Percentiles rank a stretch among this genome's conserved stretches.
phyloP scores from a whole-genome alignment of 2,329 filamentous ascomycete genomes.

The Pyricularia sp. region DNA sequence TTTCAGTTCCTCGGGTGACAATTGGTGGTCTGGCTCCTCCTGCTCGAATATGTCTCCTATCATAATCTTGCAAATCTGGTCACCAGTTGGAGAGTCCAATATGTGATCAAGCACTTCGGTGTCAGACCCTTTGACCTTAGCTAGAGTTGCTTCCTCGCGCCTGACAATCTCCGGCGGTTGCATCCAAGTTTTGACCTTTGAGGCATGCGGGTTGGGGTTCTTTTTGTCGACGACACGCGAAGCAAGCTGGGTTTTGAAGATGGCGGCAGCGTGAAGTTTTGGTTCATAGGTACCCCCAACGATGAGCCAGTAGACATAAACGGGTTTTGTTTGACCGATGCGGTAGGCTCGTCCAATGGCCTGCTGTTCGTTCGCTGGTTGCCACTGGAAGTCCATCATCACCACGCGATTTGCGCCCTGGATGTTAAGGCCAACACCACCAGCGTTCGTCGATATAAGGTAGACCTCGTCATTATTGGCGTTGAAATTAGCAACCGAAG shows the following conservation, averaged over 20 bases:
- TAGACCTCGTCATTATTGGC: conserved; percentile 46
- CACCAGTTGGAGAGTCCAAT: conserved; percentile 23
- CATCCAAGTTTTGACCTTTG: conserved; percentile 48
- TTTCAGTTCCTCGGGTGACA: conserved; percentile 52
- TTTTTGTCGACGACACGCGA: conserved; percentile 76
- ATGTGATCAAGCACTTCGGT: conserved; percentile 51
- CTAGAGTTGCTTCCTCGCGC: conserved; percentile 36
- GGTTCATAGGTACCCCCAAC: conserved; percentile 74
- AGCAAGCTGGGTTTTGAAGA: conserved; percentile 78
- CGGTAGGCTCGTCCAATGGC: conserved; percentile 81
- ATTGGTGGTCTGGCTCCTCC: conserved; percentile 49
- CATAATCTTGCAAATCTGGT: conserved; percentile 45
- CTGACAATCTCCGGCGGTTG: conserved; percentile 42
- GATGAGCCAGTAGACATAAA: conserved; percentile 78
- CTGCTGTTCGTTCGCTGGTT: conserved; percentile 75
- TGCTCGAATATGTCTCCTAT: conserved; percentile 65
- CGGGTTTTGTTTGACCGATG: conserved; percentile 69
- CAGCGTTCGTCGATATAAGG: conserved; percentile 75
- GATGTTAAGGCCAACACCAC: conserved; percentile 77
- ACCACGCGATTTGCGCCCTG: conserved; percentile 76
- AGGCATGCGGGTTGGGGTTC: conserved; percentile 60
- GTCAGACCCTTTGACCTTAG: conserved; percentile 43
- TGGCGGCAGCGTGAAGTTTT: conserved; percentile 58
- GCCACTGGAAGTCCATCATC: conserved; percentile 76
- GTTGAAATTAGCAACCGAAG: conserved; percentile 62